Percentiles rank a stretch among this genome's conserved stretches.
Evolutionary conservation across 1,139 yeast species (phyloP).

Genomic region (Diutina pseudorugosa): DNA sequence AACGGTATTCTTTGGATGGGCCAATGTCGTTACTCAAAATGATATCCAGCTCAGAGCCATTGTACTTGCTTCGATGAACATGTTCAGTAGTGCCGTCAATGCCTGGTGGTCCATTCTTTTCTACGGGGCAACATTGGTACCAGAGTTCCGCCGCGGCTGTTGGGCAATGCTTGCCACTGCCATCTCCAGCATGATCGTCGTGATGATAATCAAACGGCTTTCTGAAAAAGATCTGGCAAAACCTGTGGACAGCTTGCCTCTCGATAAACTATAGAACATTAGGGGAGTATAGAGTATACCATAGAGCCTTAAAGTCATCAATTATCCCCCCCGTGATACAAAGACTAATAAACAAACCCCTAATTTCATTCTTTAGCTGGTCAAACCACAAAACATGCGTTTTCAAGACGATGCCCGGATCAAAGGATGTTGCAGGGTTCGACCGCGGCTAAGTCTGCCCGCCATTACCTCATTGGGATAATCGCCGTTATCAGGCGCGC

Average conservation of each 20-base stretch:
- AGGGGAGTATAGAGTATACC: no score
- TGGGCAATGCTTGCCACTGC: slow-evolving; percentile 45
- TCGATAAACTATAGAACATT: slow-evolving; percentile 1
- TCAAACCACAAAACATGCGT: neutral
- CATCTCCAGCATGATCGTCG: slow-evolving; percentile 16
- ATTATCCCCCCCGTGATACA: neutral
- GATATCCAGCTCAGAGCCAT: slow-evolving; percentile 47
- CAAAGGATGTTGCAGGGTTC: neutral
- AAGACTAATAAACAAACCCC: neutral
- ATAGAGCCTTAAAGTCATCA: no score
- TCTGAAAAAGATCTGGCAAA: neutral
- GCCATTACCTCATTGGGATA: neutral
- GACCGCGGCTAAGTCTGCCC: neutral
- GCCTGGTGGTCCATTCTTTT: slow-evolving; percentile 53
- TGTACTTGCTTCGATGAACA: slow-evolving; percentile 50
- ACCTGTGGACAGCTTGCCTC: slow-evolving; percentile 10
- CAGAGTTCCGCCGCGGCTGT: slow-evolving; percentile 38
- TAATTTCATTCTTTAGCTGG: neutral
- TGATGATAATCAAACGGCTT: slow-evolving; percentile 9
- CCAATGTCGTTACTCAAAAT: slow-evolving; percentile 38
- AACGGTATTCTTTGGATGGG: slow-evolving; percentile 50
- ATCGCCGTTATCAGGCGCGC: neutral
- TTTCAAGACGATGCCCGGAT: neutral
- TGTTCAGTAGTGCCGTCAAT: slow-evolving; percentile 49
- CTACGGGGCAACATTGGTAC: slow-evolving; percentile 38